Evolutionary conservation across 148 eudicot genomes (phyloP).

Genomic region (Chenopodium formosanum): DNA sequence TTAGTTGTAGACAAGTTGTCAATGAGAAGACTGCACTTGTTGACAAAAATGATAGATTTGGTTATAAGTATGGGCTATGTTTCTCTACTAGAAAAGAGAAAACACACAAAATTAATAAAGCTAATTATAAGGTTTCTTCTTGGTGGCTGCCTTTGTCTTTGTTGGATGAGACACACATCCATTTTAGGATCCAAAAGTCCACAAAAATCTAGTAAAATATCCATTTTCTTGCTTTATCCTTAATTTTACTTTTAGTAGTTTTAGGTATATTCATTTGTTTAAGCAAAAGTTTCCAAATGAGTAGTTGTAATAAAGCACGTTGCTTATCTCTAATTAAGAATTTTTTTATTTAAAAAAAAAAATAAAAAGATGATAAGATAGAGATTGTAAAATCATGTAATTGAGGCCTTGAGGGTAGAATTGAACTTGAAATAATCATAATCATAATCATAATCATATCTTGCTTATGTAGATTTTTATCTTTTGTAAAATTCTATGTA

Average conservation of each 20-base stretch:
- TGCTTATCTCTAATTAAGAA: neutral
- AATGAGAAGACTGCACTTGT: slow-evolving; percentile 9
- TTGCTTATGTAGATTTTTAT: too few species aligned
- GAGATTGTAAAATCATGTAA: too few species aligned
- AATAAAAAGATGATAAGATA: too few species aligned
- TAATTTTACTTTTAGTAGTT: neutral
- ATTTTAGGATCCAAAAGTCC: slow-evolving; percentile 3
- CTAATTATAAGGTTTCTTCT: slow-evolving; percentile 5
- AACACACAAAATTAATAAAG: neutral
- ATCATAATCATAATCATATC: too few species aligned
- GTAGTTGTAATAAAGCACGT: slow-evolving; percentile 18
- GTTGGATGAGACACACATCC: slow-evolving; percentile 18
- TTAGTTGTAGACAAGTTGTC: neutral
- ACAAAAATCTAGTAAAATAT: neutral
- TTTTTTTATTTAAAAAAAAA: too few species aligned
- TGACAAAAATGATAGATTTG: slow-evolving; percentile 23
- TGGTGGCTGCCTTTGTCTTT: slow-evolving; percentile 18
- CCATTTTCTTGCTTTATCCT: neutral
- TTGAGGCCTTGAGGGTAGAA: too few species aligned
- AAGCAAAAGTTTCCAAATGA: slow-evolving; percentile 16
- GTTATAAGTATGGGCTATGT: neutral
- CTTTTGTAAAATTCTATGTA: too few species aligned
- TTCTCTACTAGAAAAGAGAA: neutral
- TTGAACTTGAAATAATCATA: too few species aligned
- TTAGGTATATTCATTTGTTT: neutral